A percentile compares a stretch with the other conserved stretches of the same genome.
Evolutionary conservation across 108 stramenopile genomes (phyloP).

Genomic region (Discostella stelligeroides): DNA sequence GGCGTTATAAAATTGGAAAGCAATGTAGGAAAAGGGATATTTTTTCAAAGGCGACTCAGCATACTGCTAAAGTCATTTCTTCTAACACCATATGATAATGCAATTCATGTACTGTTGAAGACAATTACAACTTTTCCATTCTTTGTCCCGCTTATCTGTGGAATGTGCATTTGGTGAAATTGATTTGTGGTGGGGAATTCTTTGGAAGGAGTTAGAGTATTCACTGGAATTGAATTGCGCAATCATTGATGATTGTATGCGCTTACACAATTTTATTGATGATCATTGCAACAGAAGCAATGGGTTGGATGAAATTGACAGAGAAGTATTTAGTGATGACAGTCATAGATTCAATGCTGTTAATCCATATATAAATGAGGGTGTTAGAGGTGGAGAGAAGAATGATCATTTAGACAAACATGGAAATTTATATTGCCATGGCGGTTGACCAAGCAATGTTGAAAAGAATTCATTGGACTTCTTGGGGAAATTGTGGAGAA

Average conservation of each 20-base stretch:
- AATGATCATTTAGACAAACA: too few species aligned
- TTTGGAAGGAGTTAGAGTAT: conserved; percentile 27
- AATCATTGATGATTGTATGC: conserved; percentile 7
- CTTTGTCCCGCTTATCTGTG: too few species aligned
- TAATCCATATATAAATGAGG: too few species aligned
- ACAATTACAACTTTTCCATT: conserved; percentile 39
- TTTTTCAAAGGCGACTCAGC: conserved; percentile 5
- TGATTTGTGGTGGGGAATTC: conserved; percentile 33
- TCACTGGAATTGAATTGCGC: neutral
- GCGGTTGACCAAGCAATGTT: too few species aligned
- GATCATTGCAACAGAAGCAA: neutral
- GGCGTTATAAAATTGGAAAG: neutral
- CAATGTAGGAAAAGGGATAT: neutral
- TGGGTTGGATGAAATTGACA: neutral
- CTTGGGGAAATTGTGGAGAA: too few species aligned
- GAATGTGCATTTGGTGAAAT: too few species aligned
- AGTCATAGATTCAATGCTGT: too few species aligned
- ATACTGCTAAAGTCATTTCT: too few species aligned
- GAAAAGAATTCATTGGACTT: too few species aligned
- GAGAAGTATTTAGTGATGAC: conserved; percentile 7
- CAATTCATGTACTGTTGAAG: conserved; percentile 2
- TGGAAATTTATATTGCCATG: too few species aligned
- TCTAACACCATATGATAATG: conserved; percentile 30
- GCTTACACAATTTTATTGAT: conserved; percentile 17
- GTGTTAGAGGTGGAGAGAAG: too few species aligned